Conservation (phyloP, 2,329 filamentous ascomycete genomes). For the Rhynchosporium graminicola region DNA sequence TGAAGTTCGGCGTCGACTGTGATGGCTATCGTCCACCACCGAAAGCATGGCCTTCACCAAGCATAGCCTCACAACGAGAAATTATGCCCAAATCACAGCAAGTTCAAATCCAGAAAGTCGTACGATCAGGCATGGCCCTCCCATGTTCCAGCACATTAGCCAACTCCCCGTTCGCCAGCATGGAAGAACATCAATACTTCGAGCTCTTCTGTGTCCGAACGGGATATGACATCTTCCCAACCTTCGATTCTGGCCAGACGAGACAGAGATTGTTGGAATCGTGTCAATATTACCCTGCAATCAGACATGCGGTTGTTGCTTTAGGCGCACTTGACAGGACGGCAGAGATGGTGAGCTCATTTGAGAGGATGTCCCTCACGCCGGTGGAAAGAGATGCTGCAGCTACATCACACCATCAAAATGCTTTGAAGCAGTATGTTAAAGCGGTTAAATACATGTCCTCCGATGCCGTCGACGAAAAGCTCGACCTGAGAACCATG, state of each 20-base stretch:
- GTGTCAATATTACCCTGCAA: constrained; percentile 24
- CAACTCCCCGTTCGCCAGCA: constrained; percentile 21
- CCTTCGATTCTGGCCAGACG: constrained; percentile 25
- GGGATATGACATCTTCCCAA: constrained; percentile 26
- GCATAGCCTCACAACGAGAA: constrained; percentile 12
- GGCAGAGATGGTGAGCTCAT: constrained; percentile 18
- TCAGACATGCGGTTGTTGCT: constrained; percentile 30
- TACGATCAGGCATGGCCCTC: background rate
- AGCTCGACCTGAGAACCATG: constrained; percentile 45
- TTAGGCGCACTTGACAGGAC: constrained; percentile 32
- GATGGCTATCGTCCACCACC: constrained; percentile 22
- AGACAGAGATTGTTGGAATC: constrained; percentile 29
- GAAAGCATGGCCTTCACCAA: background rate
- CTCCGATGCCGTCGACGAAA: constrained; percentile 39
- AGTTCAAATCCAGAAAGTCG: background rate
- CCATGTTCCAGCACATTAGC: constrained; percentile 11
- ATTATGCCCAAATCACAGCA: constrained; percentile 14
- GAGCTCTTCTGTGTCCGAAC: constrained; percentile 26
- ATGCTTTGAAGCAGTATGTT: constrained; percentile 27
- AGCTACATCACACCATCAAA: constrained; percentile 25
- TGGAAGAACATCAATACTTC: constrained; percentile 27
- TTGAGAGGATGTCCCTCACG: constrained; percentile 21
- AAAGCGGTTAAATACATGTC: constrained; percentile 30
- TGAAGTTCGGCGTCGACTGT: constrained; percentile 26
- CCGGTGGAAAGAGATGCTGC: constrained; percentile 18